These are phyloP conservation scores for Phytopythium chamaehyphon DNA, from an alignment of 352 stramenopile species.

Conservation along the genomic window DNA sequence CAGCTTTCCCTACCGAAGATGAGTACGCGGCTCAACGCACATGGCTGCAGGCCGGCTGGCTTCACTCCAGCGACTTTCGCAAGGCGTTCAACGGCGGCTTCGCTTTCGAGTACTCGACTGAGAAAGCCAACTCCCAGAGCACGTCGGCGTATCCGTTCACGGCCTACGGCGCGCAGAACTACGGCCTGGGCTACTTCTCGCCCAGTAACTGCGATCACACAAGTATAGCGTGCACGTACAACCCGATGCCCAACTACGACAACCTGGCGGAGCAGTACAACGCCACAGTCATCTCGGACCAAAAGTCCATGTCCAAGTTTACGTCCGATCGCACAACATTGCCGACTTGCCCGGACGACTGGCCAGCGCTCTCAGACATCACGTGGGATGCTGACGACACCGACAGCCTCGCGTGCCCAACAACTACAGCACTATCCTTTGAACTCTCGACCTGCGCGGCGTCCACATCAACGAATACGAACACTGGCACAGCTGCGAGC, in stretches of 20 bases:
- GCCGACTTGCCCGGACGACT: slow-evolving; percentile 26
- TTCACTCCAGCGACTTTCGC: slow-evolving; percentile 39
- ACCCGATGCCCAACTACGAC: slow-evolving; percentile 77
- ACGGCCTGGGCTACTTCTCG: slow-evolving; percentile 83
- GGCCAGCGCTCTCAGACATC: slow-evolving; percentile 28
- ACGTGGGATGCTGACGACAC: slow-evolving; percentile 37
- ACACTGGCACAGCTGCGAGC: too few species aligned
- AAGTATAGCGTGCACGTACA: slow-evolving; percentile 51
- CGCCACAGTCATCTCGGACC: slow-evolving; percentile 21
- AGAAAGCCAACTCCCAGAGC: slow-evolving; percentile 57
- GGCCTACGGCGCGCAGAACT: slow-evolving; percentile 69
- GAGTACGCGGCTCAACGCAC: slow-evolving; percentile 63
- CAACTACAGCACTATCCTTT: too few species aligned
- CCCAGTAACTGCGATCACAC: slow-evolving; percentile 66
- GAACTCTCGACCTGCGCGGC: too few species aligned
- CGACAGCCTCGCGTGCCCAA: slow-evolving; percentile 23
- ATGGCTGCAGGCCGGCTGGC: slow-evolving; percentile 55
- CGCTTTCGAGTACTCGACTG: slow-evolving; percentile 81
- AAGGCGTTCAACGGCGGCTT: slow-evolving; percentile 67
- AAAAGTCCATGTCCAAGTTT: slow-evolving; percentile 29
- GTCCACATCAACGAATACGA: not conserved
- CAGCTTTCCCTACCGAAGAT: slow-evolving; percentile 43
- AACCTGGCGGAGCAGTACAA: slow-evolving; percentile 56
- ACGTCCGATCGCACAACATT: slow-evolving; percentile 24
- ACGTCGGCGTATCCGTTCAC: slow-evolving; percentile 69